These are phyloP conservation scores for Pythium scleroteichum DNA, from an alignment of 352 stramenopile genomes.

Conservation along the genomic window DNA sequence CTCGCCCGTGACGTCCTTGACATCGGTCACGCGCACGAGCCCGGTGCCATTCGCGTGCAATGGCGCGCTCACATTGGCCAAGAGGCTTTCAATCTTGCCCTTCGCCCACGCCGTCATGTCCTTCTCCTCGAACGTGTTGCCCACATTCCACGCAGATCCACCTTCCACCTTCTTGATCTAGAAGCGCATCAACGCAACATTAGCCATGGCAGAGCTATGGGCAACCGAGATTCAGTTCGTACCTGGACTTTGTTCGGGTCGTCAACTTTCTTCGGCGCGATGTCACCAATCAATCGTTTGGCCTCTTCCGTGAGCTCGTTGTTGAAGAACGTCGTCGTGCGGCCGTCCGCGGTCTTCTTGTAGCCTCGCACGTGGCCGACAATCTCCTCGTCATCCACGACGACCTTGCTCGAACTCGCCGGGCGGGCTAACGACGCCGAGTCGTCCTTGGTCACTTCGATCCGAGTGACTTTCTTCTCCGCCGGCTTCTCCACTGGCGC, in stretches of 20 bases:
- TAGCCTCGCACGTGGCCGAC: slow-evolving; percentile 88
- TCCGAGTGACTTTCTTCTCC: slow-evolving; percentile 57
- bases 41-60: slow-evolving; percentile 36
- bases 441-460: slow-evolving; percentile 41
- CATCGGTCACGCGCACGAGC: slow-evolving; percentile 54
- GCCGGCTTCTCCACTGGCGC: slow-evolving; percentile 23
- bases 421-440: neutral
- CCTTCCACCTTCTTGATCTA: slow-evolving; percentile 84
- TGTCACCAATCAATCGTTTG: slow-evolving; percentile 98
- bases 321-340: slow-evolving; percentile 99
- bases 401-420: slow-evolving; percentile 24
- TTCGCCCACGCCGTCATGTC: slow-evolving; percentile 90
- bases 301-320: slow-evolving; percentile 97
- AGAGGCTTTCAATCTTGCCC: slow-evolving; percentile 61
- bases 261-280: slow-evolving; percentile 85
- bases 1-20: slow-evolving; percentile 90
- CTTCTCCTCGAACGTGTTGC: slow-evolving; percentile 93
- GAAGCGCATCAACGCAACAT: neutral
- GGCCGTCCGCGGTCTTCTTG: slow-evolving; percentile 96
- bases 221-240: neutral
- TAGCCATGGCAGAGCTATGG: neutral
- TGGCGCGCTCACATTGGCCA: slow-evolving; percentile 43
- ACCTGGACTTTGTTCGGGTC: slow-evolving; percentile 64
- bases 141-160: slow-evolving; percentile 92
- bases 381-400: slow-evolving; percentile 71